These are phyloP conservation scores for Cercospora janseana DNA, from an alignment of 2,329 filamentous ascomycete genomes.

Conservation along the genomic window DNA sequence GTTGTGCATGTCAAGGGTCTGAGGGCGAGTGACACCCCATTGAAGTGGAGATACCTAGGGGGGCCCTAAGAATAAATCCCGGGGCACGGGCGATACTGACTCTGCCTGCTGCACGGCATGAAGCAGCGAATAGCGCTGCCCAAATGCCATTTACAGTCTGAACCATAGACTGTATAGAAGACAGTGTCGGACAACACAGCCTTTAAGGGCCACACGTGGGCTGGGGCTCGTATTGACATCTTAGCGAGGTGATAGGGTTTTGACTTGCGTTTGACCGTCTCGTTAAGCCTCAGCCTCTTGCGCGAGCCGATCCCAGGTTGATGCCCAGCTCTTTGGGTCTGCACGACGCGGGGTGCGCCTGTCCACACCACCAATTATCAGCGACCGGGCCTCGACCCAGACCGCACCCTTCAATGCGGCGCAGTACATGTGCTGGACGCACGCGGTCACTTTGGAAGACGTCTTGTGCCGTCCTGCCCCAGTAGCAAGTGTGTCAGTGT, in stretches of 20 bases:
- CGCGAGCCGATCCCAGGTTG: conserved; percentile 2
- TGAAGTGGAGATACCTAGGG: conserved; percentile 50
- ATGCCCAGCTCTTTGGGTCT: neutral
- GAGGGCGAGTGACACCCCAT: conserved; percentile 39
- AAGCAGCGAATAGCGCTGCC: neutral
- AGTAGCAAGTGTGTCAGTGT: too few relatives aligned
- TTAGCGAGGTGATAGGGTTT: too few relatives aligned
- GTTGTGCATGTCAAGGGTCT: conserved; percentile 46
- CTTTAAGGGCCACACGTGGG: too few relatives aligned
- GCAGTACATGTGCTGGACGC: neutral
- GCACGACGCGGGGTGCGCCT: conserved; percentile 5
- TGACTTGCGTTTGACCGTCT: neutral
- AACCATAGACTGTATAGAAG: too few relatives aligned
- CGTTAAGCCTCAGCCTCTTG: neutral
- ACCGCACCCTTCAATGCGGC: conserved; percentile 6
- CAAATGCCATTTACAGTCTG: neutral
- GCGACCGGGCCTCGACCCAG: conserved; percentile 1
- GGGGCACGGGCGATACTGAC: too few relatives aligned
- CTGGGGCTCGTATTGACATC: too few relatives aligned
- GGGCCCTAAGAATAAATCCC: conserved; percentile 24
- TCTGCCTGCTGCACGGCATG: too few relatives aligned
- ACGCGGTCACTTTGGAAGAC: too few relatives aligned
- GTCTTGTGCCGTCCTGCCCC: too few relatives aligned
- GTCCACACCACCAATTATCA: conserved; percentile 10
- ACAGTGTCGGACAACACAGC: too few relatives aligned